phyloP scores from a whole-genome alignment of 2,329 filamentous ascomycete genomes.

The Cercospora zeina region DNA sequence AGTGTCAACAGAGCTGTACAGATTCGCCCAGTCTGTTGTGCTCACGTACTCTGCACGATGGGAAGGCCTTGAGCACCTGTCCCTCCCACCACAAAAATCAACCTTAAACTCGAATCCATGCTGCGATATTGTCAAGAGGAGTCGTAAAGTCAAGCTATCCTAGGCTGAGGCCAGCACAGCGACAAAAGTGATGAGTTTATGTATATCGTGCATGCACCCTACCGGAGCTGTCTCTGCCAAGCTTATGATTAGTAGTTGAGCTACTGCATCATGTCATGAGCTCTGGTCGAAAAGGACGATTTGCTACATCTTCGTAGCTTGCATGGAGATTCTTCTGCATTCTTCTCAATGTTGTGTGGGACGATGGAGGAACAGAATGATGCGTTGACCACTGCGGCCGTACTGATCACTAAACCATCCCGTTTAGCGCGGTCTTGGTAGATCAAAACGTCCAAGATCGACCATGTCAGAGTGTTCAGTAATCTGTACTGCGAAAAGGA shows the following conservation, averaged over 20 bases:
- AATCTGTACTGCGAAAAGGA: neutral
- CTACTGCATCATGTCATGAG: neutral
- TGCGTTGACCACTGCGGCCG: neutral
- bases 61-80: slow-evolving; percentile 4
- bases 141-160: neutral
- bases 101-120: neutral
- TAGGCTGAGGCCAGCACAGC: neutral
- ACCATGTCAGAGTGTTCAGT: neutral
- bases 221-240: neutral
- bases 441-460: neutral
- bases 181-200: neutral
- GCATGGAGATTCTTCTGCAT: neutral
- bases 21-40: neutral
- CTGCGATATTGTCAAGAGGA: neutral
- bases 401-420: neutral
- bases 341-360: neutral
- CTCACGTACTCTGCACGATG: neutral
- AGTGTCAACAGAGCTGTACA: neutral
- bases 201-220: neutral
- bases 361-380: neutral
- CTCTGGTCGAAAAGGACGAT: neutral
- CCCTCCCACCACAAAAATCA: neutral
- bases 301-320: neutral
- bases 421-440: neutral
- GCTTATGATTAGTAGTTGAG: neutral